Evolutionary conservation across 306 rosid species (phyloP).

Genomic region (Albizia julibrissin): DNA sequence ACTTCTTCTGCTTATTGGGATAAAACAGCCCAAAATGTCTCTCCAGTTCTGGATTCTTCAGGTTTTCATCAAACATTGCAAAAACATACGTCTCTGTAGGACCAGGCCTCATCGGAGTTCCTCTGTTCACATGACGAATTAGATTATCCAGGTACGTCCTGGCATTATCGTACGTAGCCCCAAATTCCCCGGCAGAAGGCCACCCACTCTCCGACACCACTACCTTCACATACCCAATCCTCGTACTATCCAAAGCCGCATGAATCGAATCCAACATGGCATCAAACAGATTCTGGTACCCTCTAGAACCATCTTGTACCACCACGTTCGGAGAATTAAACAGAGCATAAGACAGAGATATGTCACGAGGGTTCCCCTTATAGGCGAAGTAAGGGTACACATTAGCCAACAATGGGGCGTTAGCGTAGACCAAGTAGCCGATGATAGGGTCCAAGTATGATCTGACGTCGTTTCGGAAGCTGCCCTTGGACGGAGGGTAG

Average conservation of each 20-base stretch:
- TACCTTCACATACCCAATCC: slow-evolving; percentile 54
- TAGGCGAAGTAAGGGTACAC: slow-evolving; percentile 65
- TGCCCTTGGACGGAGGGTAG: slow-evolving; percentile 62
- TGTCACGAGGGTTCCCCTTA: slow-evolving; percentile 42
- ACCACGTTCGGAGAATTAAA: slow-evolving; percentile 55
- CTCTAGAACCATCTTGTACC: slow-evolving; percentile 42
- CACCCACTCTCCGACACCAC: slow-evolving; percentile 78
- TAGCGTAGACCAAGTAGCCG: slow-evolving; percentile 50
- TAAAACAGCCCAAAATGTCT: slow-evolving; percentile 45
- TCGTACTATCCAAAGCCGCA: slow-evolving; percentile 55
- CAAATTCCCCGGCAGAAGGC: slow-evolving; percentile 65
- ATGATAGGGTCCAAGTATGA: slow-evolving; percentile 61
- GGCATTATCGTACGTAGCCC: slow-evolving; percentile 50
- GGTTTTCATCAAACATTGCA: slow-evolving; percentile 53
- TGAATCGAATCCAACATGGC: slow-evolving; percentile 59
- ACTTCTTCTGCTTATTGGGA: slow-evolving; percentile 47
- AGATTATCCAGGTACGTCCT: slow-evolving; percentile 46
- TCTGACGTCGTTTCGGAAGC: slow-evolving; percentile 61
- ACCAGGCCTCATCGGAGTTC: slow-evolving; percentile 65
- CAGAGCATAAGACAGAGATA: slow-evolving; percentile 59
- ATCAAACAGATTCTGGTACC: slow-evolving; percentile 66
- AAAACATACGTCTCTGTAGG: slow-evolving; percentile 39
- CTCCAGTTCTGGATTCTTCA: slow-evolving; percentile 37
- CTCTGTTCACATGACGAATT: slow-evolving; percentile 52
- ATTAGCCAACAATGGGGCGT: slow-evolving; percentile 62